Evolutionary conservation across 2,329 filamentous ascomycete genomes (phyloP).

Genomic region (Ophiostoma australiae): DNA sequence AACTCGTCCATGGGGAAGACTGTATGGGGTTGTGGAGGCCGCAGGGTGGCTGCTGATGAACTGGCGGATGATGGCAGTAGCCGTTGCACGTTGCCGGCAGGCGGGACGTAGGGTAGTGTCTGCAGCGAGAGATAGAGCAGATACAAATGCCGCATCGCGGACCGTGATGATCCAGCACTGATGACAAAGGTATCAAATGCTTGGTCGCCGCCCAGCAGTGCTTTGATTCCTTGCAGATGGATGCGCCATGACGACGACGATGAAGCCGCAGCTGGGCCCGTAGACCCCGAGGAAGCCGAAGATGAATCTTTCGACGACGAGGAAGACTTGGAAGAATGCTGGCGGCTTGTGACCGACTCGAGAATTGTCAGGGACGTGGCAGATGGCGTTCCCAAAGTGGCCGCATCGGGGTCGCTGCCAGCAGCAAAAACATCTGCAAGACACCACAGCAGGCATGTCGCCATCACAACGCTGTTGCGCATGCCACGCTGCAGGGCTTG

Average conservation of each 20-base stretch:
- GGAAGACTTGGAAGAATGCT: not conserved
- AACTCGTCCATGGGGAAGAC: constrained; percentile 15
- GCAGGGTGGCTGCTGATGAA: not conserved
- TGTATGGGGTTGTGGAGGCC: not conserved
- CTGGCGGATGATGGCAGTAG: not conserved
- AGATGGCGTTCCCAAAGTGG: not conserved
- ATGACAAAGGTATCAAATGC: constrained; percentile 18
- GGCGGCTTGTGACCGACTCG: not conserved
- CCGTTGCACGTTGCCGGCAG: not conserved
- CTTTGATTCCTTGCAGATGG: constrained; percentile 24
- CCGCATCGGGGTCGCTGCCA: not conserved
- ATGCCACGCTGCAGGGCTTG: constrained; percentile 16
- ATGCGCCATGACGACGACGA: constrained; percentile 22
- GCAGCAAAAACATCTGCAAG: constrained; percentile 23
- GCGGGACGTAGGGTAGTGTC: constrained; percentile 18
- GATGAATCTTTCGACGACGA: not conserved
- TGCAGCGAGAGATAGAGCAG: constrained; percentile 22
- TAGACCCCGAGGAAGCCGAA: not conserved
- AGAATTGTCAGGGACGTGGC: not conserved
- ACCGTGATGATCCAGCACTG: constrained; percentile 13
- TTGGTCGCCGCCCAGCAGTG: constrained; percentile 21
- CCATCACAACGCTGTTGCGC: constrained; percentile 19
- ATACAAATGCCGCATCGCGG: constrained; percentile 22
- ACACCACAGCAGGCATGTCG: constrained; percentile 23
- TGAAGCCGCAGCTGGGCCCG: not conserved